Percentiles rank a stretch among this genome's conserved stretches.
Conservation (phyloP, 805 yeast genomes). For the Pachysolen tannophilus region DNA sequence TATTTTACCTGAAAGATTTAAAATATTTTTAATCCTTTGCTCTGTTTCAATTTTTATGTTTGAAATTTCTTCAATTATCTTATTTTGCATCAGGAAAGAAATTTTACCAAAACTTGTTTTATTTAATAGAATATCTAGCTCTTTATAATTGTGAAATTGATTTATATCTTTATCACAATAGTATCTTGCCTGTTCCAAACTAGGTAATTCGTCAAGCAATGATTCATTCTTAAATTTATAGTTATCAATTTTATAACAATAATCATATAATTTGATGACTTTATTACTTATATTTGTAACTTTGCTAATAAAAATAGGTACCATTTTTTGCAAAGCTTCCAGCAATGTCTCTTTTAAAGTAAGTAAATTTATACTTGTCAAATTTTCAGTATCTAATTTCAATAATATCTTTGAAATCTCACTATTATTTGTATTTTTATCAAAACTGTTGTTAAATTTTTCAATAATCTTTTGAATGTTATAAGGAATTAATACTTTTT, state of each 20-base stretch:
- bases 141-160: too few species aligned
- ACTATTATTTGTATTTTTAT: constrained; percentile 4
- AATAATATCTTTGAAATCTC: constrained; percentile 6
- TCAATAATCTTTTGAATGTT: constrained; percentile 2
- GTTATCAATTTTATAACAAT: constrained; percentile 15
- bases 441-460: constrained; percentile 5
- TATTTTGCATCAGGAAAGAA: constrained; percentile 16
- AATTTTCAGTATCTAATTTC: constrained; percentile 6
- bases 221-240: constrained; percentile 4
- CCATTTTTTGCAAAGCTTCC: constrained; percentile 6
- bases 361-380: not conserved
- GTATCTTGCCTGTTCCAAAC: constrained; percentile 13
- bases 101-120: constrained; percentile 19
- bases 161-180: constrained; percentile 8
- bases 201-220: constrained; percentile 18
- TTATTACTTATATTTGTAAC: constrained; percentile 15
- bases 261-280: constrained; percentile 16
- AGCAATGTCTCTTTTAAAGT: constrained; percentile 6
- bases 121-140: constrained; percentile 19
- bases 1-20: constrained; percentile 10
- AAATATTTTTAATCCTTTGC: constrained; percentile 15
- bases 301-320: constrained; percentile 18
- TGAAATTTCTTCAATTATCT: constrained; percentile 21
- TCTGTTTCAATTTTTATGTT: constrained; percentile 18
- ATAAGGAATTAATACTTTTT: not conserved